phyloP scores from a whole-genome alignment of 2,329 filamentous ascomycete species.

The Ophiobolus disseminans region DNA sequence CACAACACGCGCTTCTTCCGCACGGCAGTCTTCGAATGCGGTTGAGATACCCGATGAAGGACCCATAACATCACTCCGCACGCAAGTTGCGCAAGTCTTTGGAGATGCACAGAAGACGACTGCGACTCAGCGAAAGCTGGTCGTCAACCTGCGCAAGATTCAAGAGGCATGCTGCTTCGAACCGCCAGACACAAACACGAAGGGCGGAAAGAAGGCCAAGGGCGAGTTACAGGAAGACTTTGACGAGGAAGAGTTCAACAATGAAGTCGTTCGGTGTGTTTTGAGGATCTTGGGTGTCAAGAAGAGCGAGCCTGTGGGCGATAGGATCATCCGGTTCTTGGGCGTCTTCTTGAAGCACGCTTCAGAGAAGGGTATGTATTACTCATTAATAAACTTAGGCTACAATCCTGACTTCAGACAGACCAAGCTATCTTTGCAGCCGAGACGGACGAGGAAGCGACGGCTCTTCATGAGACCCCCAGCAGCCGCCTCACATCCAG shows the following conservation, averaged over 20 bases:
- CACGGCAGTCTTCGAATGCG: conserved; percentile 50
- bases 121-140: conserved; percentile 87
- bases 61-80: conserved; percentile 72
- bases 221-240: conserved; percentile 66
- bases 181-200: conserved; percentile 58
- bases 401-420: conserved; percentile 20
- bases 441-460: conserved; percentile 69
- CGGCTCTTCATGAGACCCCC: conserved; percentile 80
- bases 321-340: conserved; percentile 83
- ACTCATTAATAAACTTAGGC: background rate
- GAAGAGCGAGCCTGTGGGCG: conserved; percentile 88
- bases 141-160: conserved; percentile 85
- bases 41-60: conserved; percentile 72
- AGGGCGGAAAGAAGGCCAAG: conserved; percentile 40
- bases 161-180: conserved; percentile 81
- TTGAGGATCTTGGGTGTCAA: conserved; percentile 84
- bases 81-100: conserved; percentile 69
- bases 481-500: conserved; percentile 78
- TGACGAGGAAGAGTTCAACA: conserved; percentile 85
- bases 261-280: conserved; percentile 83
- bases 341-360: conserved; percentile 82
- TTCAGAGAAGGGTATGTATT: conserved; percentile 61
- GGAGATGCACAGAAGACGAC: conserved; percentile 80
- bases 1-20: conserved; percentile 53
- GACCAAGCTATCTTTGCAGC: conserved; percentile 42